Evolutionary conservation across 2,329 filamentous ascomycete species (phyloP), one percentile per base, ranked within the genome.

Genomic region (Rachicladosporium sp.): DNA sequence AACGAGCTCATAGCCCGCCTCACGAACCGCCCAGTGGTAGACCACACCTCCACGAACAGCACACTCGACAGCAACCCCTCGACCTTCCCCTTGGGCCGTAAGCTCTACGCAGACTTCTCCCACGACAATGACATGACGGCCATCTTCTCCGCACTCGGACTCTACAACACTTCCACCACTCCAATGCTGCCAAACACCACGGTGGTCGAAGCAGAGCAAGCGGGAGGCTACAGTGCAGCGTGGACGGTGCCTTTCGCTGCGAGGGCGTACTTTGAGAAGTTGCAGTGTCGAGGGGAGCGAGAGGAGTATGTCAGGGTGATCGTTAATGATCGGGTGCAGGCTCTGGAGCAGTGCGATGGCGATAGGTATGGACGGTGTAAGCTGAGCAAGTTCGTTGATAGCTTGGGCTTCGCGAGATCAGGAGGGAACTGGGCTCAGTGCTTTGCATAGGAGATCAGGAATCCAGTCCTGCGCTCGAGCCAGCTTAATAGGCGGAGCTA

Each of bases 61-160:
- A 93, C 87, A 0, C 70, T 94, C 0, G 83, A 93, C 56, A 64
- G 64, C 4, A 68, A 76, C 43, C 63, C 71, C 1, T 55, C 61
- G 5, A 88, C 82, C 0, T 95, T 94, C 53, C 87, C 88, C 0
- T 64, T 93, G 0, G 69, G 62, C 19, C 58, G 59, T 23, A 51
- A 72, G 8, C 63, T 94, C 1, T 95, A 93, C 54, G 87, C 85
- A 0, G 88, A 95, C 60, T 94, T 95, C 56, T 84, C 79, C 46
- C 88, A 95, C 60, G 88, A 95, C 61, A 94, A 93, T 58, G 78
- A 82, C 55, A 86, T 95, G 77, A 76, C 74, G 23, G 72, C 73
- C 6, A 76, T 93, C 5, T 82, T 82, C 55, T 77, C 76, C 4
- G 85, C 86, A 0, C 56, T 95, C 46, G 83, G 86, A 0, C 64